Percentiles rank a stretch among this genome's conserved stretches.
Evolutionary conservation across 2,329 filamentous ascomycete species (phyloP).

Genomic region (Zasmidium cellare): DNA sequence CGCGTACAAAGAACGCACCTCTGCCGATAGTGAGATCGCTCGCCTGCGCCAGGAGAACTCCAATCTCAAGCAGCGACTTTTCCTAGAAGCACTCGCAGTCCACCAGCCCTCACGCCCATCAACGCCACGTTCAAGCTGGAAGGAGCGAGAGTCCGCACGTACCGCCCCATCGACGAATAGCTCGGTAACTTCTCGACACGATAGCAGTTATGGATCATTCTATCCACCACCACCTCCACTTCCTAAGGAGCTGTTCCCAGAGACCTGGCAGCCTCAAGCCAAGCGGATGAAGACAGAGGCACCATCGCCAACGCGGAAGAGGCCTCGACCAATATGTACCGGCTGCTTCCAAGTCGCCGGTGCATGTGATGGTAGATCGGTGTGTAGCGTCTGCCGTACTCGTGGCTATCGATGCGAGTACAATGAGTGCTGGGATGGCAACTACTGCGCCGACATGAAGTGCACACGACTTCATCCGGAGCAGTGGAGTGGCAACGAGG

Average conservation of each 20-base stretch:
- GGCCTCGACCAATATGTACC: conserved; percentile 3
- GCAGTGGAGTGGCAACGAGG: conserved; percentile 22
- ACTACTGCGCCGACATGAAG: neutral
- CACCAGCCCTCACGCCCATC: neutral
- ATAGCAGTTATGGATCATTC: no score
- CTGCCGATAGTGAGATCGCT: conserved; percentile 5
- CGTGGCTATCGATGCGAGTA: conserved; percentile 11
- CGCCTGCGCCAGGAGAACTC: conserved; percentile 6
- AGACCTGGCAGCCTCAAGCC: neutral
- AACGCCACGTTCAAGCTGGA: neutral
- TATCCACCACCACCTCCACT: neutral
- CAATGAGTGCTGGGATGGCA: conserved; percentile 7
- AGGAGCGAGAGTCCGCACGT: neutral
- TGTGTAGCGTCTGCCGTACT: conserved; percentile 3
- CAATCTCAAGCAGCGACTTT: conserved; percentile 5
- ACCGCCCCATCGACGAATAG: neutral
- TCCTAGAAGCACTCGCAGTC: neutral
- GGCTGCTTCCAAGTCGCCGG: conserved; percentile 7
- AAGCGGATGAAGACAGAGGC: conserved; percentile 1
- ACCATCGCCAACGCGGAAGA: neutral
- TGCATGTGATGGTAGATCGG: conserved; percentile 3
- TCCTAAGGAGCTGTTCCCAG: conserved; percentile 1
- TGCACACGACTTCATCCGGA: conserved; percentile 8
- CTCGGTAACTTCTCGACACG: neutral
- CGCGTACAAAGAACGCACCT: conserved; percentile 3